Percentiles rank a stretch among this genome's conserved stretches.
phyloP scores from a whole-genome alignment of 2,329 filamentous ascomycete genomes.

The Trichocomaceae sp. region DNA sequence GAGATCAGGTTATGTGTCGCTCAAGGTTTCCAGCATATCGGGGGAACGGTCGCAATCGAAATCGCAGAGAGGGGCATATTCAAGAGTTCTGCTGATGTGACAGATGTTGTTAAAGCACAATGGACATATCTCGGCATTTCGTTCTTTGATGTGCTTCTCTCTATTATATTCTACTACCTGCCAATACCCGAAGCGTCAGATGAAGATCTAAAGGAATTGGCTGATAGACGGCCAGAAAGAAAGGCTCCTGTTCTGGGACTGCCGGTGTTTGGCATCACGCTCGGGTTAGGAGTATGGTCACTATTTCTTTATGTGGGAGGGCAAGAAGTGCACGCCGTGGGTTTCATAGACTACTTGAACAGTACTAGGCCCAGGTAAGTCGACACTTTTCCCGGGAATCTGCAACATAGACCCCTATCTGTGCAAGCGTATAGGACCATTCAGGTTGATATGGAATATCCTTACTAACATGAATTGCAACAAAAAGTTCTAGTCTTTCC shows the following conservation, averaged over 20 bases:
- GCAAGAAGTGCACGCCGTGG: slow-evolving; percentile 47
- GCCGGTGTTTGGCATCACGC: slow-evolving; percentile 50
- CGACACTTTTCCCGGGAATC: not conserved
- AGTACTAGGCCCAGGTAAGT: not conserved
- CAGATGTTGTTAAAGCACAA: slow-evolving; percentile 53
- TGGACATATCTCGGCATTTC: slow-evolving; percentile 60
- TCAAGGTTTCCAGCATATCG: slow-evolving; percentile 55
- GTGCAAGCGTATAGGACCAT: not conserved
- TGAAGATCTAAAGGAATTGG: slow-evolving; percentile 52
- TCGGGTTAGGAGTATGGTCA: slow-evolving; percentile 49
- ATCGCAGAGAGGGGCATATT: slow-evolving; percentile 55
- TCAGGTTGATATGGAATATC: not conserved
- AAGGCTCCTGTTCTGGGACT: slow-evolving; percentile 39
- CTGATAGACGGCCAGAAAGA: slow-evolving; percentile 46
- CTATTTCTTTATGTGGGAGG: slow-evolving; percentile 56
- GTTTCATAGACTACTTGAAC: not conserved
- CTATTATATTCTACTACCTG: slow-evolving; percentile 55
- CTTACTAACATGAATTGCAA: slow-evolving; percentile 21
- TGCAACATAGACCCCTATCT: not conserved
- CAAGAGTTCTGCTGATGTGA: slow-evolving; percentile 40
- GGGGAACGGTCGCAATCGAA: slow-evolving; percentile 52
- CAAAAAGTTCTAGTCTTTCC: not conserved
- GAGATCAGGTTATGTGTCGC: slow-evolving; percentile 54
- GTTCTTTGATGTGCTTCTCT: slow-evolving; percentile 53
- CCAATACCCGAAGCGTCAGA: slow-evolving; percentile 57